These are phyloP conservation scores for Alternaria conjuncta DNA, from an alignment of 2,329 filamentous ascomycete genomes.

Conservation along the genomic window DNA sequence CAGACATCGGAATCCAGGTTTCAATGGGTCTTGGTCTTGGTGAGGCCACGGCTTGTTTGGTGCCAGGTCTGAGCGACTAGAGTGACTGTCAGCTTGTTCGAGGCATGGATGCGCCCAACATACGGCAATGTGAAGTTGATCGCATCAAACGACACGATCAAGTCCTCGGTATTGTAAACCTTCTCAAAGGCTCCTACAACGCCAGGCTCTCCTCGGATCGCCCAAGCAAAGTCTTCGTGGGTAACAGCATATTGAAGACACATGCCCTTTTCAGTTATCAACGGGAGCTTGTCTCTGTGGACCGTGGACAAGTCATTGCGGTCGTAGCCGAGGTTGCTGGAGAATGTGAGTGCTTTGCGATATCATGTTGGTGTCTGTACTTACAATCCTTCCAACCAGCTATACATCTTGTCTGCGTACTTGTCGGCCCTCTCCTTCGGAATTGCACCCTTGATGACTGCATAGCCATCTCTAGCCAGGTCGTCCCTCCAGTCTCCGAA, in stretches of 20 bases:
- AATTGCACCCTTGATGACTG: constrained; percentile 56
- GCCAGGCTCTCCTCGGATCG: constrained; percentile 47
- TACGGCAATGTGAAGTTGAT: constrained; percentile 44
- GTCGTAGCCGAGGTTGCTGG: constrained; percentile 27
- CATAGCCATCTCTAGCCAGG: constrained; percentile 17
- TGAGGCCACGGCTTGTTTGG: constrained; percentile 46
- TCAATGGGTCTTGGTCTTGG: constrained; percentile 31
- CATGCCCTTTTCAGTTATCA: constrained; percentile 31
- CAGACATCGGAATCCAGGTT: constrained; percentile 58
- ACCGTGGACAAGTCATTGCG: constrained; percentile 28
- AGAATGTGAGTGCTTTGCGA: not conserved
- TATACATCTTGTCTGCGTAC: constrained; percentile 40
- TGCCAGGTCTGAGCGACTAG: constrained; percentile 35
- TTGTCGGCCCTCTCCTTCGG: constrained; percentile 49
- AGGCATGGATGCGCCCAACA: not conserved
- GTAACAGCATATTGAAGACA: constrained; percentile 42
- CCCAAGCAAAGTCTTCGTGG: constrained; percentile 54
- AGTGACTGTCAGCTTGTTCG: not conserved
- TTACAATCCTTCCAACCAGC: constrained; percentile 45
- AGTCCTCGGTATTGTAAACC: constrained; percentile 46
- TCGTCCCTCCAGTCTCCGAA: constrained; percentile 48
- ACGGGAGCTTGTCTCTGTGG: constrained; percentile 27
- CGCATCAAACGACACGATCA: constrained; percentile 49
- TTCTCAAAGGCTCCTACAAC: constrained; percentile 36
- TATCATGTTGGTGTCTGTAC: not conserved